Evolutionary conservation across 2,329 filamentous ascomycete species (phyloP), one percentile per base, ranked within the genome.

Genomic region (Cyanodermella asteris): DNA sequence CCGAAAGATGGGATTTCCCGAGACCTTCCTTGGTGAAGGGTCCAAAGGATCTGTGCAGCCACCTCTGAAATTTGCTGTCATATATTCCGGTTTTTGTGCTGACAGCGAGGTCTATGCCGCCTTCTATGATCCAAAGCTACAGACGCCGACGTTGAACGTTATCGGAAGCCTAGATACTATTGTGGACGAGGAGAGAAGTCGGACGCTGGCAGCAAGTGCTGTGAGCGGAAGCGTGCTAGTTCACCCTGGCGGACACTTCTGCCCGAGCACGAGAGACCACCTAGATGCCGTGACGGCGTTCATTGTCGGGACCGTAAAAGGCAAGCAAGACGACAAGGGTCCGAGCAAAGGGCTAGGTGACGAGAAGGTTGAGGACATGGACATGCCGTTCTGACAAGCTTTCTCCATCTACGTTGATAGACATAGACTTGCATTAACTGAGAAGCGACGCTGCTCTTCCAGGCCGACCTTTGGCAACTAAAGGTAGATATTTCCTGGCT

Each of bases 221-320:
- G 56, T 41, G 22, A 54, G 58, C 27, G 52, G 47, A 21, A 59
- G 51, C 36, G 56, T 65, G 26, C 56, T 73, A 26, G 66, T 73
- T 38, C 80, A 91, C 47, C 82, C 84, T 2, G 84, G 84, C 6
- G 82, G 82, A 0, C 84, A 94, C 46, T 81, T 91, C 41, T 64
- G 93, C 40, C 84, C 84, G 0, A 69, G 80, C 31, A 67, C 72
- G 36, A 78, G 74, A 52, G 73, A 81, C 36, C 87, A 74, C 62
- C 66, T 72, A 12, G 71, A 72, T 55, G 72, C 72, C 16, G 49
- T 90, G 34, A 69, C 73, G 4, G 66, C 60, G 1, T 91, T 82
- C 42, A 66, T 87, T 23, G 34, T 65, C 34, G 52, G 55, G 24
- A 46, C 40, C 16, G 35, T 37, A 4, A 3, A 3, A 10, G 13